A percentile compares a stretch with the other conserved stretches of the same genome.
These are phyloP conservation scores for Larix kaempferi DNA, from an alignment of 75 land plant genomes.

Conservation along the genomic window DNA sequence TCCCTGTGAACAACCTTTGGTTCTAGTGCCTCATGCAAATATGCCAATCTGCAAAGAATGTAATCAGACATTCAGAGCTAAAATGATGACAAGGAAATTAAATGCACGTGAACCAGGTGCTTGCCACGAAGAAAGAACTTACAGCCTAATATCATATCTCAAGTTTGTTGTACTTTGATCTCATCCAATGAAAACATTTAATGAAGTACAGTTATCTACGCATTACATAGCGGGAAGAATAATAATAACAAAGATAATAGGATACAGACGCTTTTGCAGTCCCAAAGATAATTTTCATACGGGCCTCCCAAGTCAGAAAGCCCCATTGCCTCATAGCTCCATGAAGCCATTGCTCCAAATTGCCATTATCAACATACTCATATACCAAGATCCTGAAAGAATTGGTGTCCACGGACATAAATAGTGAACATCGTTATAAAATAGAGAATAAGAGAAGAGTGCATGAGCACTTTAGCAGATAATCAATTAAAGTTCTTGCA, in stretches of 20 bases:
- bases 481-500: neutral
- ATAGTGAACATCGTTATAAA: neutral
- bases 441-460: neutral
- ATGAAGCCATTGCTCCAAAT: slow-evolving; percentile 77
- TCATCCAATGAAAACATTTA: neutral
- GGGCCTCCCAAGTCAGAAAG: slow-evolving; percentile 54
- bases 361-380: slow-evolving; percentile 73
- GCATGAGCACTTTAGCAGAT: too few relatives aligned
- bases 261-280: slow-evolving; percentile 66
- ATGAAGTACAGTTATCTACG: neutral
- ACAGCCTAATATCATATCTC: too few relatives aligned
- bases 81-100: too few relatives aligned
- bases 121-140: too few relatives aligned
- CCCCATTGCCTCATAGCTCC: slow-evolving; percentile 47
- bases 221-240: too few relatives aligned
- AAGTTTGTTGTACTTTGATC: neutral
- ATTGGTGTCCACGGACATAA: neutral
- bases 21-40: slow-evolving; percentile 83
- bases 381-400: slow-evolving; percentile 58
- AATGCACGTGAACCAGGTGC: too few relatives aligned
- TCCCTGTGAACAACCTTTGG: slow-evolving; percentile 78
- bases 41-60: slow-evolving; percentile 60
- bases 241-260: neutral
- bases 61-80: too few relatives aligned
- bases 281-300: slow-evolving; percentile 66